phyloP scores from a whole-genome alignment of 768 basidiomycete genomes.

The Lactarius deliciosus region DNA sequence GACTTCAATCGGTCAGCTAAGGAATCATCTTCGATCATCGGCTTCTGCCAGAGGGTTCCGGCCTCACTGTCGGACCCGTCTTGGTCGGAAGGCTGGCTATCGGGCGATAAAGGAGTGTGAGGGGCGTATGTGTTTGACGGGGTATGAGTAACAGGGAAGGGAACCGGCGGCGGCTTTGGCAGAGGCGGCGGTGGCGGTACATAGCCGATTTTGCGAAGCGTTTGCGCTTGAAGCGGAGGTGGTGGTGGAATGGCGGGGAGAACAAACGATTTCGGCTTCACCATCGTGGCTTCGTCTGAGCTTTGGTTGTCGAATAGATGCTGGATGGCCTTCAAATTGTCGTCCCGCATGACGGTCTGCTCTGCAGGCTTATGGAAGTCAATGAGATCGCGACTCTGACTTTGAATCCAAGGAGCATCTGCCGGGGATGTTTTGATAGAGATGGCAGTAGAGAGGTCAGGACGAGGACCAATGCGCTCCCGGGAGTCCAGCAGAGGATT shows the following conservation, averaged over 20 bases:
- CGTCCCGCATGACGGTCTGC: conserved; percentile 27
- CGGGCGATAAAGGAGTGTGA: conserved; percentile 23
- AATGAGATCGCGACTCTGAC: conserved; percentile 24
- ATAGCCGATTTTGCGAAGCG: conserved; percentile 23
- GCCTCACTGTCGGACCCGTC: conserved; percentile 52
- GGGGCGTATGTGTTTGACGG: conserved; percentile 14
- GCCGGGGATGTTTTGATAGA: conserved; percentile 9
- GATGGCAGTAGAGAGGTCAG: conserved; percentile 18
- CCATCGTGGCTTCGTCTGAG: conserved; percentile 25
- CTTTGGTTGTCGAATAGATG: conserved; percentile 25
- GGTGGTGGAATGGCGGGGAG: conserved; percentile 29
- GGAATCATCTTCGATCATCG: conserved; percentile 35
- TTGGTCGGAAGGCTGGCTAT: conserved; percentile 32
- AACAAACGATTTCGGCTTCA: conserved; percentile 21
- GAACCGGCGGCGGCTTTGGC: conserved; percentile 21
- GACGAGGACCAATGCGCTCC: conserved; percentile 33
- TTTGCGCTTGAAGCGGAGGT: conserved; percentile 19
- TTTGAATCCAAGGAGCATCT: conserved; percentile 17
- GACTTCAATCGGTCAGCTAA: conserved; percentile 17
- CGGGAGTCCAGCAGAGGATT: conserved; percentile 44
- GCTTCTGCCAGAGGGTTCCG: conserved; percentile 49
- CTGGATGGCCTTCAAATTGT: conserved; percentile 23
- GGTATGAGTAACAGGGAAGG: conserved; percentile 17
- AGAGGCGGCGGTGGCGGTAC: conserved; percentile 28
- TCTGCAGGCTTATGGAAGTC: conserved; percentile 27